Evolutionary conservation across 2,329 filamentous ascomycete species (phyloP).

Genomic region (Pestalotiopsis sp.): DNA sequence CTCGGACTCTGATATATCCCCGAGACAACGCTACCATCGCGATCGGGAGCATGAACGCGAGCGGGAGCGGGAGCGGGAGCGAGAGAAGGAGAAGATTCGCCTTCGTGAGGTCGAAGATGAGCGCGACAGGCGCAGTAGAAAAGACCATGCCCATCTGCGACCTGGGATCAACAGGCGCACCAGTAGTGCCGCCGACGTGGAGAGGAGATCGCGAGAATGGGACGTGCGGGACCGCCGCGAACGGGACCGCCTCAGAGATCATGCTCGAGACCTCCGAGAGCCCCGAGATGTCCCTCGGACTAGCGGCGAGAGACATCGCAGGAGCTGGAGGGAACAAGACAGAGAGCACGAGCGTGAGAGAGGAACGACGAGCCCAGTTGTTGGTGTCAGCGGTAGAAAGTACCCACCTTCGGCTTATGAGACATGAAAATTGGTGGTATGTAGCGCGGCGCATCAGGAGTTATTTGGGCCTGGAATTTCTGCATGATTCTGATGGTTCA

Average conservation of each 20-base stretch:
- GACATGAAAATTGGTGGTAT: neutral
- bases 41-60: constrained; percentile 16
- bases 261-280: constrained; percentile 32
- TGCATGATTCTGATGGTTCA: neutral
- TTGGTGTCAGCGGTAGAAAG: constrained; percentile 30
- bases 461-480: neutral
- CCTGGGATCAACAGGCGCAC: constrained; percentile 28
- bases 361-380: constrained; percentile 13
- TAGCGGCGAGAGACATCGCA: constrained; percentile 30
- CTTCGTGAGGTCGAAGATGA: constrained; percentile 27
- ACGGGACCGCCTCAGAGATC: constrained; percentile 14
- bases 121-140: constrained; percentile 26
- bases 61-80: constrained; percentile 20
- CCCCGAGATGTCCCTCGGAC: constrained; percentile 29
- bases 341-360: constrained; percentile 29
- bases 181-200: constrained; percentile 34
- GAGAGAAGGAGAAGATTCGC: constrained; percentile 22
- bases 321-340: constrained; percentile 20
- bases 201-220: constrained; percentile 29
- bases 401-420: constrained; percentile 23
- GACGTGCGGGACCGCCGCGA: constrained; percentile 22
- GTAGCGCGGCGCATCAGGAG: constrained; percentile 3
- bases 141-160: constrained; percentile 29
- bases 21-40: constrained; percentile 22
- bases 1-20: constrained; percentile 26